A percentile compares a stretch with the other conserved stretches of the same genome.
Evolutionary conservation across 768 basidiomycete genomes (phyloP).

Genomic region (Kwoniella shandongensis): DNA sequence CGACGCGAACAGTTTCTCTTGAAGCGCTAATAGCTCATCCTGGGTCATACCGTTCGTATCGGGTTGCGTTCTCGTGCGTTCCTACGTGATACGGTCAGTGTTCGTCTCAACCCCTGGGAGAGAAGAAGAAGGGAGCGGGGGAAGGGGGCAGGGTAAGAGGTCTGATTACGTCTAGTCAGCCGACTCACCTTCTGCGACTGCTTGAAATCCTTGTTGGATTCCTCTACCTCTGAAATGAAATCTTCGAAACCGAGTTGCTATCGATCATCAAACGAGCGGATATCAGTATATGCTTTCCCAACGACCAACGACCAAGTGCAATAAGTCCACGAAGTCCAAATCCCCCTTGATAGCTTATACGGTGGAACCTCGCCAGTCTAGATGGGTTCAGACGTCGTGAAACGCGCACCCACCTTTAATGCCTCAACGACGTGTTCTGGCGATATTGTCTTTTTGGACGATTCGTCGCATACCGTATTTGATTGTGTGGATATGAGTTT

Average conservation of each 20-base stretch:
- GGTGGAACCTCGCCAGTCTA: too few relatives aligned
- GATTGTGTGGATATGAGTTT: conserved; percentile 96
- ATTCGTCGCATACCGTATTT: conserved; percentile 96
- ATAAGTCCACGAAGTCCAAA: too few relatives aligned
- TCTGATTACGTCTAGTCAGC: too few relatives aligned
- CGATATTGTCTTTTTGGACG: conserved; percentile 97
- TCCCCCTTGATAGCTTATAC: too few relatives aligned
- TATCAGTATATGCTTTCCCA: too few relatives aligned
- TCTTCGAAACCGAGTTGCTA: conserved; percentile 90
- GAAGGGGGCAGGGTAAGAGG: neutral
- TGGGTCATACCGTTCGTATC: conserved; percentile 82
- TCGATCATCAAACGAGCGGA: too few relatives aligned
- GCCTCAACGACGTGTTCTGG: conserved; percentile 95
- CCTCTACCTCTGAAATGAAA: conserved; percentile 85
- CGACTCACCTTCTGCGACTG: conserved; percentile 80
- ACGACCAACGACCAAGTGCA: too few relatives aligned
- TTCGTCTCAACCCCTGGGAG: neutral
- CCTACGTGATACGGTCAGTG: too few relatives aligned
- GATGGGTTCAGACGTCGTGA: too few relatives aligned
- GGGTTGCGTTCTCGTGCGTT: conserved; percentile 40
- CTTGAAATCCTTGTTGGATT: conserved; percentile 92
- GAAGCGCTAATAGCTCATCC: conserved; percentile 81
- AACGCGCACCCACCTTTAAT: conserved; percentile 74
- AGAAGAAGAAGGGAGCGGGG: neutral
- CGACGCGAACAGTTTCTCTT: conserved; percentile 89